Evolutionary conservation across 148 eudicot genomes (phyloP).

Genomic region (Vaccinium vitisidaea): DNA sequence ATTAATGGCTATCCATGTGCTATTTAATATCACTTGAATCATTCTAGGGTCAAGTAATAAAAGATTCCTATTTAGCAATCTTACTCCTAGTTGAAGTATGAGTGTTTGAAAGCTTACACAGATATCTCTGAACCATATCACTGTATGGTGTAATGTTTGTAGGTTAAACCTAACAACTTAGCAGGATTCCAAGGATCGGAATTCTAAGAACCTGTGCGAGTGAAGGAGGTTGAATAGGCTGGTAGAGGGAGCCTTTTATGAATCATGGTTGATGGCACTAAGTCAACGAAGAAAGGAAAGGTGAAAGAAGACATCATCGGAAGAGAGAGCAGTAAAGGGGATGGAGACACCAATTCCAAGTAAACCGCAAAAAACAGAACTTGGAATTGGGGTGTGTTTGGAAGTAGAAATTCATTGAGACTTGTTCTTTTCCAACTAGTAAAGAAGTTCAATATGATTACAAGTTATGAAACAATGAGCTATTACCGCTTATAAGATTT

Average conservation of each 20-base stretch:
- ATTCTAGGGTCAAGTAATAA: not conserved
- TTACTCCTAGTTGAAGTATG: not conserved
- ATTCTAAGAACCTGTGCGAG: not conserved
- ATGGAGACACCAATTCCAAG: slow-evolving; percentile 6
- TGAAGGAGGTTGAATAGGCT: not conserved
- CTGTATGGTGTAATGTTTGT: not conserved
- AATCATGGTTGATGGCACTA: not conserved
- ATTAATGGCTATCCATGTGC: not conserved
- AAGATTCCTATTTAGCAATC: not conserved
- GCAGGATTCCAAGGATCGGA: not conserved
- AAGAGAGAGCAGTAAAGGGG: not conserved
- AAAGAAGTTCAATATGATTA: not conserved
- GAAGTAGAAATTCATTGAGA: slow-evolving; percentile 3
- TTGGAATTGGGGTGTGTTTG: not conserved
- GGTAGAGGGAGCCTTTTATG: not conserved
- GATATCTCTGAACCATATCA: not conserved
- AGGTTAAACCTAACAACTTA: not conserved
- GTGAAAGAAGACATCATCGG: not conserved
- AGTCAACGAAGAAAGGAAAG: not conserved
- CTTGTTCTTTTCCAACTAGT: not conserved
- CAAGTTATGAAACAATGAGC: slow-evolving; percentile 13
- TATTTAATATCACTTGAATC: not conserved
- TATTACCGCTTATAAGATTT: slow-evolving; percentile 66
- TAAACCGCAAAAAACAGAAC: not conserved
- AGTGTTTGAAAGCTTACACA: not conserved